phyloP scores from a whole-genome alignment of 164 flowering plant genomes.

The Chimonanthus praecox region DNA sequence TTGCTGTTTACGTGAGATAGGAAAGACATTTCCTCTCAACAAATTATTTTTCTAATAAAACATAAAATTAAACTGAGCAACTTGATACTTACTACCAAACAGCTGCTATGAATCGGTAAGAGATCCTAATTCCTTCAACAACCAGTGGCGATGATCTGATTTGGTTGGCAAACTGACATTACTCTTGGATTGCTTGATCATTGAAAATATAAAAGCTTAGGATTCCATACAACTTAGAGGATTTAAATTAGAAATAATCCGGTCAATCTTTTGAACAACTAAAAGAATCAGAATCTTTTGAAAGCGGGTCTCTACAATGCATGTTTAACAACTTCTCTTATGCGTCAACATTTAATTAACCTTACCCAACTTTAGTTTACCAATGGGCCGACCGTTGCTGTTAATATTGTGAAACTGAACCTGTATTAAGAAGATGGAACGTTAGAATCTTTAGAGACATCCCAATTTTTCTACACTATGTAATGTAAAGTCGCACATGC shows the following conservation, averaged over 20 bases:
- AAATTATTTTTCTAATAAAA: too few species aligned
- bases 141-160: too few species aligned
- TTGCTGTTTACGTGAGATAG: too few species aligned
- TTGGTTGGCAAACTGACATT: not conserved
- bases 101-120: too few species aligned
- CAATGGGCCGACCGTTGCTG: not conserved
- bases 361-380: not conserved
- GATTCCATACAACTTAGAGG: not conserved
- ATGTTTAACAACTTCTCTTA: not conserved
- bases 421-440: not conserved
- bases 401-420: not conserved
- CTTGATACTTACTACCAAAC: too few species aligned
- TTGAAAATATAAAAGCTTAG: not conserved
- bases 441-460: not conserved
- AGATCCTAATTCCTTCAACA: too few species aligned
- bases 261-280: constrained; percentile 4
- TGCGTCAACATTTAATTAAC: not conserved
- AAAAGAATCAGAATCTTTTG: constrained; percentile 4
- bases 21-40: too few species aligned
- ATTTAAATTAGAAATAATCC: not conserved
- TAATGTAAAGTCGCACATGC: not conserved
- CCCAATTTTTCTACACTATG: not conserved
- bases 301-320: not conserved
- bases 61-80: too few species aligned
- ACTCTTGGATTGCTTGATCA: not conserved